A percentile compares a stretch with the other conserved stretches of the same genome.
phyloP scores from a whole-genome alignment of 495 filamentous ascomycete genomes.

The Amniculicola lignicola region DNA sequence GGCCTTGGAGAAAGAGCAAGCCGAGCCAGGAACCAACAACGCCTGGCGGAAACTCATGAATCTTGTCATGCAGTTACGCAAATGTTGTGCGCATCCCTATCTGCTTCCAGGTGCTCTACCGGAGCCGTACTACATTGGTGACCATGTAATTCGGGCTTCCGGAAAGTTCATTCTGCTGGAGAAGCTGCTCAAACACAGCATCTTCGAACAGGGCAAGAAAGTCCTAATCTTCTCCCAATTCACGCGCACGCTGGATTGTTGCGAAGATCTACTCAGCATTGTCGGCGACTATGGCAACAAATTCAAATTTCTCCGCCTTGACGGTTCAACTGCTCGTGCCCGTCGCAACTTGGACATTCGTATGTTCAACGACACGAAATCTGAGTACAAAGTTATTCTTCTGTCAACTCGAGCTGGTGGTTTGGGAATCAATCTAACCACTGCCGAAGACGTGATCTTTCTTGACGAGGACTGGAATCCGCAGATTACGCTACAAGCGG shows the following conservation, averaged over 20 bases:
- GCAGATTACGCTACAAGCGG: constrained; percentile 58
- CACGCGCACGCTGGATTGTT: constrained; percentile 56
- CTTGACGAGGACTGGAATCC: constrained; percentile 69
- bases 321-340: constrained; percentile 55
- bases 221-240: constrained; percentile 64
- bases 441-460: constrained; percentile 60
- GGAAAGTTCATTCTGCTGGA: constrained; percentile 64
- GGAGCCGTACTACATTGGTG: constrained; percentile 49
- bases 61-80: constrained; percentile 62
- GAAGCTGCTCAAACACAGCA: constrained; percentile 57
- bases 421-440: constrained; percentile 60
- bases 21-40: constrained; percentile 37
- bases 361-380: constrained; percentile 52
- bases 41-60: constrained; percentile 60
- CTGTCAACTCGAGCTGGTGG: constrained; percentile 64
- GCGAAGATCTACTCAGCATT: constrained; percentile 55
- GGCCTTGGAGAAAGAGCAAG: constrained; percentile 45
- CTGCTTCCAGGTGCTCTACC: constrained; percentile 53
- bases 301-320: constrained; percentile 56
- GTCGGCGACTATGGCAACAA: constrained; percentile 46
- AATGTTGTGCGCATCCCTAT: constrained; percentile 65
- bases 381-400: constrained; percentile 58
- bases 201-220: constrained; percentile 57
- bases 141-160: constrained; percentile 56
- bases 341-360: constrained; percentile 57